Conservation (phyloP, 306 rosid species). For the Styphnolobium japonicum region DNA sequence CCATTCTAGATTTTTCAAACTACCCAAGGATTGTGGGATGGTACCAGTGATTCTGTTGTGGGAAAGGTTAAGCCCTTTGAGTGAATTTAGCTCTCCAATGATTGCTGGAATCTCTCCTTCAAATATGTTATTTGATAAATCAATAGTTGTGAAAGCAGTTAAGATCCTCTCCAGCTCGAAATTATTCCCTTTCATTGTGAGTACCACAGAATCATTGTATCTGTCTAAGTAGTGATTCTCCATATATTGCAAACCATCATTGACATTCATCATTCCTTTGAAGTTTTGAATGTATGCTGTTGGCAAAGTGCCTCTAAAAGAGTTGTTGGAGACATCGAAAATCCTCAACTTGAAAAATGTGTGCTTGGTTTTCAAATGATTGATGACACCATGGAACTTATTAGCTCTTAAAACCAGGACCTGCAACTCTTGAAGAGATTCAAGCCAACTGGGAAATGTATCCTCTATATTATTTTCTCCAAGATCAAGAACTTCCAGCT, state of each 20-base stretch:
- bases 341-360: constrained; percentile 30
- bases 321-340: constrained; percentile 37
- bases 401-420: constrained; percentile 39
- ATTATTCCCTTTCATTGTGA: not conserved
- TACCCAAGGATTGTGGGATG: constrained; percentile 29
- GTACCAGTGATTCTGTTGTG: constrained; percentile 31
- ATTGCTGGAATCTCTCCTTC: constrained; percentile 28
- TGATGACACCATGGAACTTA: constrained; percentile 34
- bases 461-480: constrained; percentile 36
- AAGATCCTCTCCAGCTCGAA: not conserved
- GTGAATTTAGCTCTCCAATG: constrained; percentile 23
- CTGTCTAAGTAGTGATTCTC: fast-evolving
- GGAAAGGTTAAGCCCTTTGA: constrained; percentile 35
- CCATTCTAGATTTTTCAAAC: constrained; percentile 28
- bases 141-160: constrained; percentile 22
- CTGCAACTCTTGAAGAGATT: constrained; percentile 12
- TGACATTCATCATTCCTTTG: constrained; percentile 27
- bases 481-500: constrained; percentile 33
- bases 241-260: not conserved
- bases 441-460: constrained; percentile 38
- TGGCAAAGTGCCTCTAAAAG: constrained; percentile 34
- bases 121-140: constrained; percentile 43
- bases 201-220: not conserved
- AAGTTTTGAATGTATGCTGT: constrained; percentile 19
- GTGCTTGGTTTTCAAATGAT: not conserved